Evolutionary conservation across 345 rosid species (phyloP), one percentile per base, ranked within the genome.

Genomic region (Euphorbia peplus): DNA sequence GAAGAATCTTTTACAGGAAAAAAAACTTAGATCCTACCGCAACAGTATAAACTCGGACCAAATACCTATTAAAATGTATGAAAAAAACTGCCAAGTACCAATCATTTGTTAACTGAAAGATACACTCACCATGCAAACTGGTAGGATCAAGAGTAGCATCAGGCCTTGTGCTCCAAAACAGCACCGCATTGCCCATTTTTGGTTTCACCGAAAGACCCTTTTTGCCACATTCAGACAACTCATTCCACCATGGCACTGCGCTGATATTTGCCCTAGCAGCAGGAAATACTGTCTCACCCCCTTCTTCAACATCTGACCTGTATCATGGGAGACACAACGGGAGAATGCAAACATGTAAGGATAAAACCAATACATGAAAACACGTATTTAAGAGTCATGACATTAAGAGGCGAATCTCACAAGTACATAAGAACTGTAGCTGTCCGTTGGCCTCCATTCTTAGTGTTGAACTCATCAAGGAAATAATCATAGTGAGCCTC

Each of bases 231-330:
- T 88, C 89, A 46, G 98, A 93, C 73, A 91, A 82, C 66, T 88
- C 90, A 55, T 91, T 82, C 85, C 89, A 93, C 91, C 88, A 86
- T 3, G 89, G 88, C 9, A 83, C 90, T 15, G 87, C 65, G 61
- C 87, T 91, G 68, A 78, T 59, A 74, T 91, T 91, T 81, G 82
- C 81, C 64, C 71, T 79, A 63, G 93, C 92, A 39, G 76, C 67
- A 64, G 97, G 97, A 78, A 93, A 93, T 67, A 91, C 86, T 2
- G 98, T 93, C 80, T 93, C 98, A 42, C 98, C 98, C 30, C 96
- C 98, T 84, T 91, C 95, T 82, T 93, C 98, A 73, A 89, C 96
- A 81, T 89, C 98, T 18, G 95, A 91, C 79, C 98, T 93, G 81
- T 71, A 76, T 21, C 48, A 67, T 19, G 19, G 26, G 35, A 25